A percentile compares a stretch with the other conserved stretches of the same genome.
These are phyloP conservation scores for Sclerotinia glacialis DNA, from an alignment of 2,329 filamentous ascomycete genomes.

Conservation along the genomic window DNA sequence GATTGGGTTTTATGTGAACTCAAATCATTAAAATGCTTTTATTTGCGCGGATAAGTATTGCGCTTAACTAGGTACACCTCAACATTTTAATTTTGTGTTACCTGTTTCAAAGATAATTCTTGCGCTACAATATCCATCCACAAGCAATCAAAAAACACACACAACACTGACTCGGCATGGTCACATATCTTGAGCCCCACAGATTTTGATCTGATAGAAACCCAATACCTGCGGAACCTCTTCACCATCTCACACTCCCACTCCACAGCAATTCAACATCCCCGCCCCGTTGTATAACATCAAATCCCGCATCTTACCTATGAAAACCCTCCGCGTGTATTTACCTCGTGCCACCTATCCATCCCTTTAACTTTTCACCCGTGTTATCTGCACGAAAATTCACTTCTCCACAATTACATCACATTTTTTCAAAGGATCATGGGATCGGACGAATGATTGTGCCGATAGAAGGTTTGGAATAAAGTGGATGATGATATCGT, in stretches of 20 bases:
- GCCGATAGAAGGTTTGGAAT: not conserved
- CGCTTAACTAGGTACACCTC: not conserved
- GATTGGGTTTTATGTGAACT: too few relatives aligned
- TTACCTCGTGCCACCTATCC: not conserved
- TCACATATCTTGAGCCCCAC: not conserved
- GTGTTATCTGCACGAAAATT: not conserved
- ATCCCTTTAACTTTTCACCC: not conserved
- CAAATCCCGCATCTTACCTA: not conserved
- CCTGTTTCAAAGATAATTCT: not conserved
- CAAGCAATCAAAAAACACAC: not conserved
- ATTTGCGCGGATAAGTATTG: not conserved
- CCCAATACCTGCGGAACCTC: not conserved
- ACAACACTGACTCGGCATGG: not conserved
- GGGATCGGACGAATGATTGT: not conserved
- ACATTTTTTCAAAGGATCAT: not conserved
- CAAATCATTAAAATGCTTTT: not conserved
- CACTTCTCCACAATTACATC: not conserved
- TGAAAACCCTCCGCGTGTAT: not conserved
- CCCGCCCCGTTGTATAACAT: not conserved
- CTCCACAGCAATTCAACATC: too few relatives aligned
- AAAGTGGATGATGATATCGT: constrained; percentile 1
- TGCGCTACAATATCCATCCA: not conserved
- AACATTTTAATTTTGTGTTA: too few relatives aligned
- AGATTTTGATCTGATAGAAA: not conserved
- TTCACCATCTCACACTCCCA: not conserved